phyloP scores from a whole-genome alignment of 139 green algal species.

The Chlamydomonas applanata region DNA sequence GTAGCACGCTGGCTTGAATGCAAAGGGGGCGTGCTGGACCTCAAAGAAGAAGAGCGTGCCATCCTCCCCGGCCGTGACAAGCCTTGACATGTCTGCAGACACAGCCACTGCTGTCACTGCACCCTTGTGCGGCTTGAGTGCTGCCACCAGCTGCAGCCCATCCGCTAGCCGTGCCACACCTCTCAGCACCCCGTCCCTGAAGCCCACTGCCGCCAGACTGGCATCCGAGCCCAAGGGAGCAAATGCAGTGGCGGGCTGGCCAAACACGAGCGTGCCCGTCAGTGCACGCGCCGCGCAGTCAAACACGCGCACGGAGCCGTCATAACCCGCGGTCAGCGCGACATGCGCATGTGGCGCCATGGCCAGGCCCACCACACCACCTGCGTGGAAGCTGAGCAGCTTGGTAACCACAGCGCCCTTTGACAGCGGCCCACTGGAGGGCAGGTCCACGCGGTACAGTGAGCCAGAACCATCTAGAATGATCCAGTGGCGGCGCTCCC shows the following conservation, averaged over 20 bases:
- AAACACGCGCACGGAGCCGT: constrained; percentile 54
- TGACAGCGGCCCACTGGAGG: not conserved
- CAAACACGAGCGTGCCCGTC: not conserved
- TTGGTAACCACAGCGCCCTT: constrained; percentile 23
- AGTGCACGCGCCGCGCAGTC: constrained; percentile 41
- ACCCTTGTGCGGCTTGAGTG: constrained; percentile 60
- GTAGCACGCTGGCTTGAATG: not conserved
- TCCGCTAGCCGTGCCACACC: constrained; percentile 37
- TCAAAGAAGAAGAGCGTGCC: constrained; percentile 65
- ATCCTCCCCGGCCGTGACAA: constrained; percentile 47
- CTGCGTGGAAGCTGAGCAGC: constrained; percentile 48
- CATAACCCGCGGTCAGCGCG: constrained; percentile 47
- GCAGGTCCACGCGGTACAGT: constrained; percentile 43
- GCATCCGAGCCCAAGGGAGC: not conserved
- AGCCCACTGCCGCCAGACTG: constrained; percentile 23
- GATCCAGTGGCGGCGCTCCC: constrained; percentile 55
- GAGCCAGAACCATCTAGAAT: constrained; percentile 47
- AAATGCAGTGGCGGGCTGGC: not conserved
- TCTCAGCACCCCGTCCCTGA: constrained; percentile 60
- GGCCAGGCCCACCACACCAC: constrained; percentile 47
- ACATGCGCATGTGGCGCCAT: constrained; percentile 38
- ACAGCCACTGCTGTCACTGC: constrained; percentile 32
- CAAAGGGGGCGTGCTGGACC: not conserved
- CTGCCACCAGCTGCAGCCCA: constrained; percentile 46
- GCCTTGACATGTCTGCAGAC: constrained; percentile 20